Evolutionary conservation across 495 filamentous ascomycete genomes (phyloP), one percentile per base, ranked within the genome.

Genomic region (Neurospora sp.): DNA sequence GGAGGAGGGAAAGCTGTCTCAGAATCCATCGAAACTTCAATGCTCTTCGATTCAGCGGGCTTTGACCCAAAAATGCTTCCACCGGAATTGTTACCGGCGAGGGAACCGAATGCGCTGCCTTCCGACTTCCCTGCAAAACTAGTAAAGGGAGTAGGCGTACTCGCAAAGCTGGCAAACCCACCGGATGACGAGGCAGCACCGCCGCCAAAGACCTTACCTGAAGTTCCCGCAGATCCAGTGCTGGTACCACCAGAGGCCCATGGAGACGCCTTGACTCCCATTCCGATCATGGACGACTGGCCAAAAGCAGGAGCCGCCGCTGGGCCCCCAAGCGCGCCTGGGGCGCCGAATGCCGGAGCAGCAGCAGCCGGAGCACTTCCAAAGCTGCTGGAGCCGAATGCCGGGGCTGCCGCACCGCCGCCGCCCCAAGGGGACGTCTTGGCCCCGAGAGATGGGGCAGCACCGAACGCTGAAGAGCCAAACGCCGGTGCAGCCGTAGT

Each of bases 141-240:
- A 39, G 88, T 83, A 76, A 90, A 90, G 14, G 53, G 53, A 66
- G 53, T 35, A 66, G 53, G 53, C 68, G 85, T 82, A 48, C 76
- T 83, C 14, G 88, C 88, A 75, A 89, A 90, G 31, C 83, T 81
- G 59, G 86, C 86, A 76, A 92, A 92, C 5, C 88, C 88, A 59
- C 85, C 80, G 14, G 79, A 77, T 46, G 75, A 72, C 8, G 77
- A 78, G 22, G 75, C 38, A 12, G 75, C 61, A 22, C 76, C 73
- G 39, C 80, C 77, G 40, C 82, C 84, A 75, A 86, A 85, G 1
- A 77, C 75, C 75, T 78, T 79, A 4, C 75, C 74, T 31, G 76
- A 39, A 37, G 69, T 66, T 22, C 59, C 39, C 18, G 74, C 20
- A 18, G 41, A 69, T 10, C 40, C 74, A 68, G 74, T 59, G 39